Base-by-base conservation (phyloP, 1,284 basidiomycete genomes). In the Filobasidium uniguttulatum region DNA sequence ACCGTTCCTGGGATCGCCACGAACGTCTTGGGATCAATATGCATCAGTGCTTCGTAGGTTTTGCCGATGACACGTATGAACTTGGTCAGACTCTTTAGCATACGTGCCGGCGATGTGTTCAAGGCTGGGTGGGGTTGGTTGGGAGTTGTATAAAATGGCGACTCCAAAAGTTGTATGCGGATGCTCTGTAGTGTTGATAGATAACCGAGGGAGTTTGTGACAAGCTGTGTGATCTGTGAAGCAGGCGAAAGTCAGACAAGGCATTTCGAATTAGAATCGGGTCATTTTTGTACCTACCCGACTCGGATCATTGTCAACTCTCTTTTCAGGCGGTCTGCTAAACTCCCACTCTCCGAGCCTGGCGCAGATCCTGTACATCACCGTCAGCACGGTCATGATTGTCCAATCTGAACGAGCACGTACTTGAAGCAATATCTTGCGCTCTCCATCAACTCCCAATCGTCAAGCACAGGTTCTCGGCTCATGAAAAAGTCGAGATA, bases 341-440 rank as follows among this genome's bases (percentile, higher is more conserved):
- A 55, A 52, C 46, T 47, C 56, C 57, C 40, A 56, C n/a, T 45
- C 48, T 10, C 29, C 48, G 46, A 55, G 30, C 20, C 53, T 50
- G 17, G 53, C 53, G 9, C 49, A 46, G 17, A 51, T 51, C 36
- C 51, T 53, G 35, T 9, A 7, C n/a, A 5, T 3, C 14, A 6
- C 14, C 3, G 19, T 15, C 23, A 20, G 29, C 6, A 45, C 12
- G 15, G 8, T 14, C 3, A 20, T 46, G 28, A 29, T 22, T 45
- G 19, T n/a, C 15, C 10, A n/a, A 34, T 5, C 5, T 23, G 20
- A 5, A 19, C 9, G 20, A 5, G 37, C 26, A 62, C 67, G 55
- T 51, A 69, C 68, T 70, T 70, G 62, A 68, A 70, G 1, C 66
- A 60, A 46, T 68, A 68, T 54, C 67, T 50, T 6, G 65, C 68